A percentile compares a stretch with the other conserved stretches of the same genome.
These are phyloP conservation scores for Nakazawaea molendinolei DNA, from an alignment of 805 yeast genomes.

Conservation along the genomic window DNA sequence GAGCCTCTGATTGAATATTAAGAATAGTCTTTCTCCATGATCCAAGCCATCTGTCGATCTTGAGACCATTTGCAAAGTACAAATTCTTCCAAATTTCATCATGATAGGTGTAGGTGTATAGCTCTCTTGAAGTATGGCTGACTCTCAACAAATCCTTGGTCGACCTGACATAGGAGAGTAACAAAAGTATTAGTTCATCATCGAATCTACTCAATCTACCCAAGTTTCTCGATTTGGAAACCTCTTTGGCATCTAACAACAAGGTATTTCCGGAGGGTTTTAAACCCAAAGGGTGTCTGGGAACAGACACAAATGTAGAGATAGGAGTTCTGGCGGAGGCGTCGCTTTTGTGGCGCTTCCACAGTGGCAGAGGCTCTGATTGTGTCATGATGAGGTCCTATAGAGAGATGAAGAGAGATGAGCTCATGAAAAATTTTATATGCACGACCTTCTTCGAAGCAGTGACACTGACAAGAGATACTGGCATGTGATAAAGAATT, in stretches of 20 bases:
- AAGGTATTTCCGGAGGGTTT: conserved; percentile 69
- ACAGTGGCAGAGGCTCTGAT: background rate
- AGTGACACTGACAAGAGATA: too few relatives aligned
- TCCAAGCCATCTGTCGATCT: conserved; percentile 55
- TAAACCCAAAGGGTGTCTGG: conserved; percentile 65
- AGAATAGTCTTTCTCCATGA: conserved; percentile 70
- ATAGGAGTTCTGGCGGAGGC: conserved; percentile 3
- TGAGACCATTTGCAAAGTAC: conserved; percentile 29
- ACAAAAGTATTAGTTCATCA: conserved; percentile 57
- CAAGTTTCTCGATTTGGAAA: conserved; percentile 28
- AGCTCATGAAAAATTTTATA: background rate
- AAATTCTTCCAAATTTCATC: conserved; percentile 79
- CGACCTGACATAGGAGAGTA: conserved; percentile 42
- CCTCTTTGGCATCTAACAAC: conserved; percentile 21
- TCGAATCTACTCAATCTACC: conserved; percentile 48
- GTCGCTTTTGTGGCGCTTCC: background rate
- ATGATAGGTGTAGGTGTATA: conserved; percentile 66
- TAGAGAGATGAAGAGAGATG: background rate
- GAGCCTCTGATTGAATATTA: conserved; percentile 31
- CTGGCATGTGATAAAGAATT: too few relatives aligned
- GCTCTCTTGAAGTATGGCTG: conserved; percentile 54
- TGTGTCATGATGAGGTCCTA: conserved; percentile 8
- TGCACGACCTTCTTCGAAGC: too few relatives aligned
- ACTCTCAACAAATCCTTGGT: conserved; percentile 42
- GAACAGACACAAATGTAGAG: conserved; percentile 21